Percentiles rank a stretch among this genome's conserved stretches.
These are phyloP conservation scores for Dactylellina haptotyla DNA, from an alignment of 2,329 filamentous ascomycete species.

Conservation along the genomic window DNA sequence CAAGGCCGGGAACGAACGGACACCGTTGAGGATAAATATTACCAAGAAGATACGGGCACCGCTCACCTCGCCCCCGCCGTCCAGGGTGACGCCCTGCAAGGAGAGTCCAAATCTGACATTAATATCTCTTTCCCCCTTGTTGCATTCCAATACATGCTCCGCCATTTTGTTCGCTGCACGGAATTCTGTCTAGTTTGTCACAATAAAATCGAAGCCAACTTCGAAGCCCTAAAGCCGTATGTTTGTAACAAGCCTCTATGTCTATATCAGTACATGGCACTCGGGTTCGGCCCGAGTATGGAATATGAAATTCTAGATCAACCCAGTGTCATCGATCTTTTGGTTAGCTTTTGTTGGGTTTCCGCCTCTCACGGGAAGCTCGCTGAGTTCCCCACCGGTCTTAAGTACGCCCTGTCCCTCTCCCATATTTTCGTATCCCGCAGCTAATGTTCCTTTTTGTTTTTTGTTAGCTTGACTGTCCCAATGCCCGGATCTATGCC, in stretches of 20 bases:
- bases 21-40: constrained; percentile 61
- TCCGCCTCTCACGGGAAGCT: constrained; percentile 65
- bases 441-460: background rate
- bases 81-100: constrained; percentile 20
- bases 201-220: constrained; percentile 71
- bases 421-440: background rate
- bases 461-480: constrained; percentile 29
- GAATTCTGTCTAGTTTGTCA: constrained; percentile 90
- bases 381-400: constrained; percentile 68
- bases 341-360: constrained; percentile 82
- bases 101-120: constrained; percentile 52
- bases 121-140: constrained; percentile 67
- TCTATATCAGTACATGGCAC: constrained; percentile 84
- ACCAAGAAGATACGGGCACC: constrained; percentile 55
- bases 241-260: constrained; percentile 81
- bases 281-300: constrained; percentile 85
- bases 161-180: constrained; percentile 81
- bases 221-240: constrained; percentile 78
- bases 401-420: constrained; percentile 64
- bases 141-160: constrained; percentile 71
- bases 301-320: constrained; percentile 84
- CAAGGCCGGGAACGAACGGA: constrained; percentile 56
- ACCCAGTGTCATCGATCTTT: constrained; percentile 83
- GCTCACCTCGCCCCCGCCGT: constrained; percentile 23
- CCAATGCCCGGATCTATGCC: constrained; percentile 20